Conservation (phyloP, 495 filamentous ascomycete genomes). For the Haplographium delicatum region DNA sequence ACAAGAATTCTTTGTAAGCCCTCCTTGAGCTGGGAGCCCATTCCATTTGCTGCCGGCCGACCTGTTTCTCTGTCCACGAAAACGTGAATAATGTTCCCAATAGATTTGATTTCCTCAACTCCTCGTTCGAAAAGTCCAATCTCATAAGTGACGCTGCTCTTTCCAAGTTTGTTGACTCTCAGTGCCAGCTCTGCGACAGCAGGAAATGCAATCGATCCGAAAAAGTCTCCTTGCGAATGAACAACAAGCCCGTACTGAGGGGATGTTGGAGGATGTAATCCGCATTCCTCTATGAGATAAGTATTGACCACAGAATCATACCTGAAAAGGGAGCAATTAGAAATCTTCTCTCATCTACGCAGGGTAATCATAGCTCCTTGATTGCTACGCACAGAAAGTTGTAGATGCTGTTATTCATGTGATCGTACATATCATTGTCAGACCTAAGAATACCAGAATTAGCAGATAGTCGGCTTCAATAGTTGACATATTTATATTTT, state of each 20-base stretch:
- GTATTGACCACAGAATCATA: constrained; percentile 87
- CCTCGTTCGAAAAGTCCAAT: constrained; percentile 79
- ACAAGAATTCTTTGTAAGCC: constrained; percentile 41
- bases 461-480: neutral
- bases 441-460: constrained; percentile 48
- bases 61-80: constrained; percentile 73
- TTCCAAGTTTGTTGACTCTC: constrained; percentile 76
- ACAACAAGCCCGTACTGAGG: constrained; percentile 77
- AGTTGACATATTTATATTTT: neutral
- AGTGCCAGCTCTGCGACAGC: constrained; percentile 75
- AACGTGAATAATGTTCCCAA: constrained; percentile 85
- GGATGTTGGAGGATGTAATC: constrained; percentile 62
- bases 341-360: neutral
- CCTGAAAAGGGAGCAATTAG: constrained; percentile 25
- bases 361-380: constrained; percentile 37
- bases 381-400: constrained; percentile 59
- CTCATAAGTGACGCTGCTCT: constrained; percentile 89
- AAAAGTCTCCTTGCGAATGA: constrained; percentile 77
- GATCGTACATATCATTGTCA: constrained; percentile 95
- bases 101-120: constrained; percentile 70
- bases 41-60: constrained; percentile 56
- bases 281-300: constrained; percentile 79
- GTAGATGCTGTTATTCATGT: constrained; percentile 40
- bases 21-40: constrained; percentile 45
- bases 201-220: constrained; percentile 78